Percentiles rank a stretch among this genome's conserved stretches.
Evolutionary conservation across 140 eudicot species (phyloP).

Genomic region (Bidens hawaiensis): DNA sequence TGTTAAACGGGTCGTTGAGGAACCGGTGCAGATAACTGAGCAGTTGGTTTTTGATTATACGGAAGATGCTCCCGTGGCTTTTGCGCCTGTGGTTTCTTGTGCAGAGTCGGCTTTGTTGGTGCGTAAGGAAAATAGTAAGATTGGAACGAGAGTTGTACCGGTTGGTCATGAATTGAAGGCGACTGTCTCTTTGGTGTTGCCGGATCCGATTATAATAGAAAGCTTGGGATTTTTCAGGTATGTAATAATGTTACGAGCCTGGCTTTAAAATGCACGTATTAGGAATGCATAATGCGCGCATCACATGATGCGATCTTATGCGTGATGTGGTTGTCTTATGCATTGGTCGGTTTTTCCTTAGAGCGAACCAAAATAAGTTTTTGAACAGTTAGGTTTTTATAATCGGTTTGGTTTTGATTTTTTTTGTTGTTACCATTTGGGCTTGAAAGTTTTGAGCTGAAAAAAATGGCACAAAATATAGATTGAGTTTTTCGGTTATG

Average conservation of each 20-base stretch:
- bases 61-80: constrained; percentile 67
- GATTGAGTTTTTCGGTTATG: too few relatives aligned
- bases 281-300: too few relatives aligned
- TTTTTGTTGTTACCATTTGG: too few relatives aligned
- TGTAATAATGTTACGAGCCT: neutral
- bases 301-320: too few relatives aligned
- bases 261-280: too few relatives aligned
- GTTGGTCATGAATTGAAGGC: constrained; percentile 50
- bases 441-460: too few relatives aligned
- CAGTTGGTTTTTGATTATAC: constrained; percentile 65
- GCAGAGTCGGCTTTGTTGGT: constrained; percentile 25
- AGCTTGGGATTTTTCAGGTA: constrained; percentile 95
- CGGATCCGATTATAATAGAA: constrained; percentile 79
- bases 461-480: too few relatives aligned
- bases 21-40: constrained; percentile 51
- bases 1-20: constrained; percentile 49
- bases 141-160: constrained; percentile 47
- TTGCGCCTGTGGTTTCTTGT: constrained; percentile 50
- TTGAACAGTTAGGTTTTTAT: too few relatives aligned
- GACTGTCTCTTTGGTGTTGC: constrained; percentile 55
- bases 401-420: too few relatives aligned
- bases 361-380: too few relatives aligned
- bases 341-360: too few relatives aligned
- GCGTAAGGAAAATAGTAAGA: constrained; percentile 20
- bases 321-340: too few relatives aligned